Evolutionary conservation across 83 land plant species (phyloP).

Genomic region (Isoetes engelmannii): DNA sequence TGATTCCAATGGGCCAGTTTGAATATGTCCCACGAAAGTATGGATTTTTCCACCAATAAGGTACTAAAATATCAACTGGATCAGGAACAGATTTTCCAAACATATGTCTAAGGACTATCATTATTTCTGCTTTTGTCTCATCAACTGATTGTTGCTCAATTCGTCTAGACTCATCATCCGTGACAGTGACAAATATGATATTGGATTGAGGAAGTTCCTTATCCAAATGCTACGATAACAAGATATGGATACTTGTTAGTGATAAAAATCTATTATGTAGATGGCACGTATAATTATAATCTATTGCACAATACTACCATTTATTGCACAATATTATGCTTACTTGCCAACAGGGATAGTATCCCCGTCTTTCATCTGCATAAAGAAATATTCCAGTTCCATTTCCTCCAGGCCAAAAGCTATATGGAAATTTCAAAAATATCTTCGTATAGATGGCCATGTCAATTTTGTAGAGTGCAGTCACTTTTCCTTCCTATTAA

Average conservation of each 20-base stretch:
- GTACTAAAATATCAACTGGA: slow-evolving; percentile 29
- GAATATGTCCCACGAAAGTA: slow-evolving; percentile 62
- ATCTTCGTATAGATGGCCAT: slow-evolving; percentile 73
- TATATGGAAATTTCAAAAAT: slow-evolving; percentile 61
- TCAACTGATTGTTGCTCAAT: slow-evolving; percentile 53
- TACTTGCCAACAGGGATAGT: slow-evolving; percentile 80
- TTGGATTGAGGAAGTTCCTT: slow-evolving; percentile 57
- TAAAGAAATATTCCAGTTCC: slow-evolving; percentile 66
- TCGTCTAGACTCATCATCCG: slow-evolving; percentile 63
- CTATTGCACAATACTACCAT: no score
- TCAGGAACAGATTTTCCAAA: slow-evolving; percentile 42
- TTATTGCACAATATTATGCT: no score
- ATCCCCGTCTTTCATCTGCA: slow-evolving; percentile 66
- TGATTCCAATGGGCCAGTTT: slow-evolving; percentile 60
- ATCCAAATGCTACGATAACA: slow-evolving; percentile 55
- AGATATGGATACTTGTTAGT: no score
- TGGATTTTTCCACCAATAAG: slow-evolving; percentile 59
- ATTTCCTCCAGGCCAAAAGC: slow-evolving; percentile 65
- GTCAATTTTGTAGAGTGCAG: slow-evolving; percentile 46
- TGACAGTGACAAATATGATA: slow-evolving; percentile 48
- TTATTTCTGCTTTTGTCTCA: slow-evolving; percentile 53
- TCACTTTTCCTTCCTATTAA: slow-evolving; percentile 53
- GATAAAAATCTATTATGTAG: no score
- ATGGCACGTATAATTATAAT: no score
- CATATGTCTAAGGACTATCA: slow-evolving; percentile 55